A percentile compares a stretch with the other conserved stretches of the same genome.
Conservation (phyloP, 306 rosid species). For the Rosa persica region DNA sequence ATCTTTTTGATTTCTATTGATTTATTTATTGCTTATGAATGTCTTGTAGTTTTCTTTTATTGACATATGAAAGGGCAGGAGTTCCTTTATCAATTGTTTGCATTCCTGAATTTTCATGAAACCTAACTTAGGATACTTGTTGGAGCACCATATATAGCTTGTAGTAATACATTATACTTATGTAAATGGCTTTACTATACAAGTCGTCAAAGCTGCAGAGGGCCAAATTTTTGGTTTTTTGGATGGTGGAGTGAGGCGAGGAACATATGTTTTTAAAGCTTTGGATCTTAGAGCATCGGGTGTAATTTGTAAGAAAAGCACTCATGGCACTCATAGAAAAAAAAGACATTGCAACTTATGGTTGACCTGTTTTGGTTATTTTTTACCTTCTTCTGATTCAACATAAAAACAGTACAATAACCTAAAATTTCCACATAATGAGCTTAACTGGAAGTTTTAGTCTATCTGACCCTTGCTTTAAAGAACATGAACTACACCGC, state of each 20-base stretch:
- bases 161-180: too few relatives aligned
- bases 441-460: background rate
- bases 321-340: background rate
- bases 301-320: slow-evolving; percentile 67
- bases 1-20: background rate
- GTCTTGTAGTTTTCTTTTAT: background rate
- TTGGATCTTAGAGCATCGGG: slow-evolving; percentile 97
- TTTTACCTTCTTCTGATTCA: background rate
- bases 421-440: background rate
- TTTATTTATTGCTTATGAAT: background rate
- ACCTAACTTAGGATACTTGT: too few relatives aligned
- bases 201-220: slow-evolving; percentile 95
- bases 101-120: too few relatives aligned
- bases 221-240: slow-evolving; percentile 82
- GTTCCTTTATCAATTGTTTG: background rate
- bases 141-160: too few relatives aligned
- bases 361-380: background rate
- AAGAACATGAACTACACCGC: background rate
- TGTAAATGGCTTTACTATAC: slow-evolving; percentile 1
- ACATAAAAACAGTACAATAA: background rate
- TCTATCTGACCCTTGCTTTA: background rate
- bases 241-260: slow-evolving; percentile 97
- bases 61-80: background rate
- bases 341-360: background rate
- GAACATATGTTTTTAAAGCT: slow-evolving; percentile 95